Evolutionary conservation across 2,329 filamentous ascomycete species (phyloP).

Genomic region (Colletotrichum agaves): DNA sequence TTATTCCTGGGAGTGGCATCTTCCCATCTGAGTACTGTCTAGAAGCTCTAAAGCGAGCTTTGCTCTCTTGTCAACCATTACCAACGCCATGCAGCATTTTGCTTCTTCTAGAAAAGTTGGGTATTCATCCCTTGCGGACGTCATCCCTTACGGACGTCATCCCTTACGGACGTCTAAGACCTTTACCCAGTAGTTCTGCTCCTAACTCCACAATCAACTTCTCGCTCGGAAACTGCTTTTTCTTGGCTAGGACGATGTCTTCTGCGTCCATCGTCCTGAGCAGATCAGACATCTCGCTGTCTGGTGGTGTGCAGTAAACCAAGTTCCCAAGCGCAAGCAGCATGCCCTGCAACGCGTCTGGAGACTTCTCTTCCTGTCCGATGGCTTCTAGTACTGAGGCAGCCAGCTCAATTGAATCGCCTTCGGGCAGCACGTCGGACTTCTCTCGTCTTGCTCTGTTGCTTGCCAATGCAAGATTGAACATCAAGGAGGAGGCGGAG

Average conservation of each 20-base stretch:
- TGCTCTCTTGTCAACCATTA: neutral
- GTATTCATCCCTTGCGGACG: conserved; percentile 40
- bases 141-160: conserved; percentile 42
- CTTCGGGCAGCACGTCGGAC: conserved; percentile 70
- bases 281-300: conserved; percentile 84
- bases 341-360: conserved; percentile 81
- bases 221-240: conserved; percentile 66
- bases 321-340: conserved; percentile 81
- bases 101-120: neutral
- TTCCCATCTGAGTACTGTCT: neutral
- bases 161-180: conserved; percentile 50
- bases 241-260: conserved; percentile 69
- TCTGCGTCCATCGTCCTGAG: conserved; percentile 80
- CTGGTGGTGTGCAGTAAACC: conserved; percentile 74
- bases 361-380: conserved; percentile 66
- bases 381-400: conserved; percentile 84
- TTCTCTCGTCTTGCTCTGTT: conserved; percentile 71
- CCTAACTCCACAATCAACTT: conserved; percentile 67
- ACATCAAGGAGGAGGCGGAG: conserved; percentile 83
- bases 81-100: neutral
- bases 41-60: neutral
- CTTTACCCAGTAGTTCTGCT: conserved; percentile 61
- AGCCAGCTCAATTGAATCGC: conserved; percentile 81
- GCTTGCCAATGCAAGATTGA: conserved; percentile 81
- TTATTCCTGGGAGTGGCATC: neutral